phyloP scores from a whole-genome alignment of 1,284 basidiomycete genomes.

The Hemileia vastatrix region DNA sequence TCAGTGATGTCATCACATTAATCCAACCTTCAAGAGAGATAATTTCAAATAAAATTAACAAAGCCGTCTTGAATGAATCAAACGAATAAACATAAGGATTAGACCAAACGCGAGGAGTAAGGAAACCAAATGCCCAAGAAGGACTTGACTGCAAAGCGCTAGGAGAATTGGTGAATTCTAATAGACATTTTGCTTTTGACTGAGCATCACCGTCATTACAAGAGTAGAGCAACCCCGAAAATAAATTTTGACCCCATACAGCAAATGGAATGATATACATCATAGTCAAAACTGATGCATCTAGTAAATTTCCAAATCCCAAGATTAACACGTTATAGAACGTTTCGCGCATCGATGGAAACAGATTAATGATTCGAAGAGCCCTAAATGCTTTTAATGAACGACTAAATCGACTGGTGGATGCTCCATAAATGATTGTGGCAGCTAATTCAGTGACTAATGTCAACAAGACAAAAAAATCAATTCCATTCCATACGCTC shows the following conservation, averaged over 20 bases:
- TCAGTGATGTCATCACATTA: slow-evolving; percentile 74
- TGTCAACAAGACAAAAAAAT: slow-evolving; percentile 74
- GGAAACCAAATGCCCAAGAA: slow-evolving; percentile 50
- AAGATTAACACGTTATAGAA: slow-evolving; percentile 86
- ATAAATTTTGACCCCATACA: slow-evolving; percentile 93
- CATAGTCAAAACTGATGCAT: slow-evolving; percentile 83
- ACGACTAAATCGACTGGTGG: slow-evolving; percentile 66
- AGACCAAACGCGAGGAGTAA: slow-evolving; percentile 76
- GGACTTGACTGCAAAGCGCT: slow-evolving; percentile 3
- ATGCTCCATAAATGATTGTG: slow-evolving; percentile 53
- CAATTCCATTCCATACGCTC: slow-evolving; percentile 84
- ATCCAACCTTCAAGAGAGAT: slow-evolving; percentile 92
- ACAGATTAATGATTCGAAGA: slow-evolving; percentile 78
- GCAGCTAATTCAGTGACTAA: slow-evolving; percentile 66
- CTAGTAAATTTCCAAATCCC: slow-evolving; percentile 73
- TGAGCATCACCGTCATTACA: slow-evolving; percentile 61
- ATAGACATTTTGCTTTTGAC: slow-evolving; percentile 59
- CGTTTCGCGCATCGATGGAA: slow-evolving; percentile 74
- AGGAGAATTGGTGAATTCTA: slow-evolving; percentile 55
- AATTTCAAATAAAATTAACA: slow-evolving; percentile 92
- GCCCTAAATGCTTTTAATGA: slow-evolving; percentile 82
- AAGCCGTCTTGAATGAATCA: slow-evolving; percentile 71
- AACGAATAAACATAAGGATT: slow-evolving; percentile 87
- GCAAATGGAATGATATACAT: slow-evolving; percentile 93
- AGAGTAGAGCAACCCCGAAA: slow-evolving; percentile 68